These are phyloP conservation scores for Amaranthus tricolor DNA, from an alignment of 179 eudicot species.

Conservation along the genomic window DNA sequence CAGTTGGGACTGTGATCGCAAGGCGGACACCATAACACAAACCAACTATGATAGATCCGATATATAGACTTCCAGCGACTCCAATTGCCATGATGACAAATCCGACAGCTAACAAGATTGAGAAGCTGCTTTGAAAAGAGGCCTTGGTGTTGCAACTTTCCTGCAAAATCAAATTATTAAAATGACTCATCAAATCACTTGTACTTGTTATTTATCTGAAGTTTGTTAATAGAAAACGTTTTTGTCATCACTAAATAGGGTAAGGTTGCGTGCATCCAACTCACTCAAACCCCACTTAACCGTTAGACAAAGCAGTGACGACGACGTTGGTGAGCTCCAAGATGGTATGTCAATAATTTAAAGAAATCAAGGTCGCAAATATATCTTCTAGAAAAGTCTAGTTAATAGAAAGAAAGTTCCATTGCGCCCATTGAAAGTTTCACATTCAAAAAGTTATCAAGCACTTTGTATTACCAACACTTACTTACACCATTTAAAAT, in stretches of 20 bases:
- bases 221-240: no score
- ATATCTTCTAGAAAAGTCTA: neutral
- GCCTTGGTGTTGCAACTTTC: constrained; percentile 76
- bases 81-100: constrained; percentile 71
- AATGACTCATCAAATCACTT: no score
- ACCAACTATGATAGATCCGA: constrained; percentile 78
- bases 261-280: no score
- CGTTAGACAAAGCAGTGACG: neutral
- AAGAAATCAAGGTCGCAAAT: neutral
- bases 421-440: neutral
- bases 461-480: neutral
- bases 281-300: no score
- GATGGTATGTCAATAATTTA: neutral
- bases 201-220: no score
- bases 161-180: constrained; percentile 29
- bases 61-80: constrained; percentile 72
- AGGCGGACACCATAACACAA: constrained; percentile 90
- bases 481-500: neutral
- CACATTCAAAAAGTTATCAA: neutral
- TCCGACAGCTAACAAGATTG: constrained; percentile 77
- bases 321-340: neutral
- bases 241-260: no score
- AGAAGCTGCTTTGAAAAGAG: constrained; percentile 85
- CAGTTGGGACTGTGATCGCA: constrained; percentile 84
- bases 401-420: neutral